Percentiles rank a stretch among this genome's conserved stretches.
phyloP scores from a whole-genome alignment of 495 filamentous ascomycete species.

The Annulohypoxylon moriforme region DNA sequence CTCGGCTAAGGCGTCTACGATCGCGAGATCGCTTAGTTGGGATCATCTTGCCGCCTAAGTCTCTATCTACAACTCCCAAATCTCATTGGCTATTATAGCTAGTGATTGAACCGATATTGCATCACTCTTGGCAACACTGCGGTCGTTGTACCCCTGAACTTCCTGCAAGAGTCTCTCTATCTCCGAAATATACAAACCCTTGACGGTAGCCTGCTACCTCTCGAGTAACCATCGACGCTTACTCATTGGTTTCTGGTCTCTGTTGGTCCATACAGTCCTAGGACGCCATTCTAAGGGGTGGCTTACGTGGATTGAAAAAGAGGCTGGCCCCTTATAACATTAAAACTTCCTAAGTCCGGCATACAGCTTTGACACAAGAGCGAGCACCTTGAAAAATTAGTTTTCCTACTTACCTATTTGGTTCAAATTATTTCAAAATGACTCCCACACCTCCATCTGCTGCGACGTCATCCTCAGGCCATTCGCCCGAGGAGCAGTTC shows the following conservation, averaged over 20 bases:
- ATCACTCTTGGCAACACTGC: constrained; percentile 15
- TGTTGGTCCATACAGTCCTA: constrained; percentile 19
- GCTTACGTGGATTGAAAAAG: constrained; percentile 29
- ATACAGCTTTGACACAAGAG: constrained; percentile 38
- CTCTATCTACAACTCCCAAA: background rate
- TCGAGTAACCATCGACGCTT: constrained; percentile 28
- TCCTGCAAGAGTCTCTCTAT: constrained; percentile 40
- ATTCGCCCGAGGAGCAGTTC: constrained; percentile 88
- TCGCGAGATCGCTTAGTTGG: constrained; percentile 15
- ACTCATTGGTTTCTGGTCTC: constrained; percentile 33
- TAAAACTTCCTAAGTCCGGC: constrained; percentile 44
- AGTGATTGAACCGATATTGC: constrained; percentile 11
- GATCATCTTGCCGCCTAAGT: constrained; percentile 12
- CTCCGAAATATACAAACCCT: constrained; percentile 28
- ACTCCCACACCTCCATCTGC: constrained; percentile 93
- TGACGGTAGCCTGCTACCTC: constrained; percentile 11
- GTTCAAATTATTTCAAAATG: constrained; percentile 61
- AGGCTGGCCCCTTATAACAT: constrained; percentile 36
- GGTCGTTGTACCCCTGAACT: constrained; percentile 30
- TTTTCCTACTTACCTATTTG: constrained; percentile 18
- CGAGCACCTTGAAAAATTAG: constrained; percentile 25
- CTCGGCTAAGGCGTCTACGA: constrained; percentile 5
- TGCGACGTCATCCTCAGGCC: constrained; percentile 74
- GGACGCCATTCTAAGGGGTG: background rate
- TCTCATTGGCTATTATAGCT: constrained; percentile 32